A percentile compares a stretch with the other conserved stretches of the same genome.
phyloP scores from a whole-genome alignment of 2,329 filamentous ascomycete genomes.

The Claviceps maximensis region DNA sequence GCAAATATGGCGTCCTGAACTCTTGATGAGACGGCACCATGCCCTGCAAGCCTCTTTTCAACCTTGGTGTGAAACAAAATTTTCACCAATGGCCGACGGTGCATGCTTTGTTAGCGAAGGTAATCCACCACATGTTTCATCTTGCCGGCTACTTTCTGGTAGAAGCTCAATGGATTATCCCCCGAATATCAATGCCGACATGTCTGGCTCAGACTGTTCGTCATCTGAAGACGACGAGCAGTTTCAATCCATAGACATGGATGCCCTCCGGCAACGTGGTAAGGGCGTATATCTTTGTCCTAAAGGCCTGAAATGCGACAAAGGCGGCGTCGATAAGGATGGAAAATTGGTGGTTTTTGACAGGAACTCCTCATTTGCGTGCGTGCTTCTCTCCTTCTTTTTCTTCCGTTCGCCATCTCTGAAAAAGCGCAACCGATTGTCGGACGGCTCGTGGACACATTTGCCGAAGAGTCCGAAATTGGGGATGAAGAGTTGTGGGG shows the following conservation, averaged over 20 bases:
- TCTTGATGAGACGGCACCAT: constrained; percentile 7
- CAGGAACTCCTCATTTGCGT: constrained; percentile 29
- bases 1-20: constrained; percentile 16
- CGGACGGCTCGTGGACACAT: neutral
- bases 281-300: constrained; percentile 26
- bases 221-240: constrained; percentile 19
- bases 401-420: neutral
- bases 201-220: constrained; percentile 16
- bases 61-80: constrained; percentile 12
- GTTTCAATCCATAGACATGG: constrained; percentile 25
- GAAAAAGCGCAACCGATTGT: neutral
- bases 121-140: constrained; percentile 11
- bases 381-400: constrained; percentile 8
- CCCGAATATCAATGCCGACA: constrained; percentile 3
- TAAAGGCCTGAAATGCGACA: constrained; percentile 22
- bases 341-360: constrained; percentile 26
- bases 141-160: constrained; percentile 13
- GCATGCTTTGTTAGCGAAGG: constrained; percentile 9
- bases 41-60: constrained; percentile 12
- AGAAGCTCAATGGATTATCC: constrained; percentile 8
- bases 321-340: constrained; percentile 26
- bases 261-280: constrained; percentile 25
- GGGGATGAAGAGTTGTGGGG: neutral
- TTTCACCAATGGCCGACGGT: constrained; percentile 8
- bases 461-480: neutral